Evolutionary conservation across 2,329 filamentous ascomycete genomes (phyloP).

Genomic region (Xylariaceae sp.): DNA sequence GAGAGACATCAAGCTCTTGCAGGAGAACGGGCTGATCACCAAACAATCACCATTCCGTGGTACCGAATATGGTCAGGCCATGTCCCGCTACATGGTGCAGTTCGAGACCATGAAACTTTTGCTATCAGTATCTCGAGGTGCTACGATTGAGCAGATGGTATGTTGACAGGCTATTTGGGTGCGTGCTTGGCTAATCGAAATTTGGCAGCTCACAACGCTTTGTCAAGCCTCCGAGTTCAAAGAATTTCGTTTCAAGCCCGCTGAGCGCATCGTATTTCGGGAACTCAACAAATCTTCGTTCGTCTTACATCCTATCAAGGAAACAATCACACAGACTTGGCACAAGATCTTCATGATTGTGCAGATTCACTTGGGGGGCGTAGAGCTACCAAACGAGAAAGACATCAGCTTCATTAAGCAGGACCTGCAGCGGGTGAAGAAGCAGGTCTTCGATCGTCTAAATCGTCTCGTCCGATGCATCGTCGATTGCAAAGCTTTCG

Average conservation of each 20-base stretch:
- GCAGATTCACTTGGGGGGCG: constrained; percentile 64
- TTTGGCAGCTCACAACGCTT: constrained; percentile 57
- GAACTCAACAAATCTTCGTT: constrained; percentile 61
- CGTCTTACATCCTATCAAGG: constrained; percentile 64
- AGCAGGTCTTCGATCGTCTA: constrained; percentile 57
- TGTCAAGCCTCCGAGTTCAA: constrained; percentile 65
- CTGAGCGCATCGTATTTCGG: constrained; percentile 63
- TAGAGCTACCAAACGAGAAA: constrained; percentile 55
- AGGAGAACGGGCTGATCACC: constrained; percentile 50
- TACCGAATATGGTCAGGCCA: constrained; percentile 69
- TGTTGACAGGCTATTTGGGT: too few species aligned
- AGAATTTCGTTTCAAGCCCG: constrained; percentile 61
- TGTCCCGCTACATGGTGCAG: constrained; percentile 75
- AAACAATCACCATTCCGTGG: constrained; percentile 42
- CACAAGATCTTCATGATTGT: constrained; percentile 75
- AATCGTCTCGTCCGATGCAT: constrained; percentile 67
- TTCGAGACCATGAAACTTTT: constrained; percentile 74
- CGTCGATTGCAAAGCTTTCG: constrained; percentile 59
- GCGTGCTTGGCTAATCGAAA: too few species aligned
- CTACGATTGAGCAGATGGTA: constrained; percentile 62
- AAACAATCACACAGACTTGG: constrained; percentile 53
- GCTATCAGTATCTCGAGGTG: constrained; percentile 51
- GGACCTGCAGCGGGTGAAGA: constrained; percentile 54
- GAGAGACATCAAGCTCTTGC: constrained; percentile 58
- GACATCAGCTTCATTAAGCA: constrained; percentile 45